Conservation (phyloP, 345 rosid species). For the Citrus hindsii region DNA sequence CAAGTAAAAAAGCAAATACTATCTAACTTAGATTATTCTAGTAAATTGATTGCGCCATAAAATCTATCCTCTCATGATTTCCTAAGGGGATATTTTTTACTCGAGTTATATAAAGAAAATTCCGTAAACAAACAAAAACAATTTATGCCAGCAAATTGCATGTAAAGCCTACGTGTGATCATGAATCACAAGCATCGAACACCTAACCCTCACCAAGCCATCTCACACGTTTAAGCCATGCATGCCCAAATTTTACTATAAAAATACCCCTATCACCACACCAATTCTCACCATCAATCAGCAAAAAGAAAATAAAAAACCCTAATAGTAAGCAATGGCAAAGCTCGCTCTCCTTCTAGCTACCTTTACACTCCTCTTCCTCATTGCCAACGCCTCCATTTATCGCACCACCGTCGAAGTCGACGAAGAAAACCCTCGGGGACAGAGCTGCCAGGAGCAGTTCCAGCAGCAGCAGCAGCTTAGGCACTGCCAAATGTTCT, state of each 20-base stretch:
- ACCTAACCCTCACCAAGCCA: neutral
- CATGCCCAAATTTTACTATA: slow-evolving; percentile 17
- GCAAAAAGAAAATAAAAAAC: no score
- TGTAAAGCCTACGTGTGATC: slow-evolving; percentile 2
- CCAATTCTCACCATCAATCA: neutral
- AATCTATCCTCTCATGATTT: no score
- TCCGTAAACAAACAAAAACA: neutral
- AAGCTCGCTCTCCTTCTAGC: slow-evolving; percentile 23
- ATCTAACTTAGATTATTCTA: no score
- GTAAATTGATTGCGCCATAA: no score
- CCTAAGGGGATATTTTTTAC: no score
- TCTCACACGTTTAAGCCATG: slow-evolving; percentile 29
- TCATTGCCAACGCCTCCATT: slow-evolving; percentile 30
- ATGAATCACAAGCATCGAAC: neutral
- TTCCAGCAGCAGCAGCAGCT: slow-evolving; percentile 24
- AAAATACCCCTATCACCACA: neutral
- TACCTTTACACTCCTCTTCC: slow-evolving; percentile 20
- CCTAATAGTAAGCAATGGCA: slow-evolving; percentile 12
- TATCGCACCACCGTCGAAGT: slow-evolving; percentile 25
- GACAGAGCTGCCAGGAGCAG: slow-evolving; percentile 19
- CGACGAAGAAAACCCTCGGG: slow-evolving; percentile 7
- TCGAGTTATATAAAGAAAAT: no score
- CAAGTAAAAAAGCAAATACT: no score
- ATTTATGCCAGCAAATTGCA: slow-evolving; percentile 8
- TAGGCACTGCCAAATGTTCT: neutral